Evolutionary conservation across 148 eudicot species (phyloP).

Genomic region (Gaultheria prostrata): DNA sequence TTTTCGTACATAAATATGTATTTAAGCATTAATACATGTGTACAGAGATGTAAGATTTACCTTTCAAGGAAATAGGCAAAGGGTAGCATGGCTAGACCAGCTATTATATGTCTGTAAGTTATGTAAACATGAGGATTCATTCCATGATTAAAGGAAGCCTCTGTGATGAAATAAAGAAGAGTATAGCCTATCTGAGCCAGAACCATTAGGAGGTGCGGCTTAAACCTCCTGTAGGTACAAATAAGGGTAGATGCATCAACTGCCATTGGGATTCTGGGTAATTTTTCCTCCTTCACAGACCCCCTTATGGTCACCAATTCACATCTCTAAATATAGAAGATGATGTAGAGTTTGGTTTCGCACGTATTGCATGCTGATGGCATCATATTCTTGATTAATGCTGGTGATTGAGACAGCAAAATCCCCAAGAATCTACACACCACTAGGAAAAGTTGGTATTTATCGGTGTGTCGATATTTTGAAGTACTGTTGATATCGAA

Average conservation of each 20-base stretch:
- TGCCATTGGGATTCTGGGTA: slow-evolving; percentile 11
- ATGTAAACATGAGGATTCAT: slow-evolving; percentile 81
- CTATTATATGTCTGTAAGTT: slow-evolving; percentile 70
- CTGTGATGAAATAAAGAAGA: slow-evolving; percentile 65
- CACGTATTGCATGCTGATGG: slow-evolving; percentile 22
- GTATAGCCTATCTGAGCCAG: slow-evolving; percentile 64
- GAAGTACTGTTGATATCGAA: too few relatives aligned
- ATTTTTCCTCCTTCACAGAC: not conserved
- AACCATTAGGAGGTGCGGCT: slow-evolving; percentile 72
- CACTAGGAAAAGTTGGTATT: not conserved
- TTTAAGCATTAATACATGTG: not conserved
- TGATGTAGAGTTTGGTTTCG: not conserved
- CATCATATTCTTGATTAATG: slow-evolving; percentile 20
- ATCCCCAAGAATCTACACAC: not conserved
- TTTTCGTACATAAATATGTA: not conserved
- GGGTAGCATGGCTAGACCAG: slow-evolving; percentile 53
- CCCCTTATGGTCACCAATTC: not conserved
- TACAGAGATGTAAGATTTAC: slow-evolving; percentile 25
- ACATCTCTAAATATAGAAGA: slow-evolving; percentile 12
- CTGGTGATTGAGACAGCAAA: not conserved
- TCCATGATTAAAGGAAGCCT: slow-evolving; percentile 82
- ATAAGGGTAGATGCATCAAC: not conserved
- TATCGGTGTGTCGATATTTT: too few relatives aligned
- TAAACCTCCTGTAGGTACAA: slow-evolving; percentile 43
- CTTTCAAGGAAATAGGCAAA: slow-evolving; percentile 82